Percentiles rank a stretch among this genome's conserved stretches.
phyloP scores from a whole-genome alignment of 2,329 filamentous ascomycete genomes.

The Claviceps fusiformis region DNA sequence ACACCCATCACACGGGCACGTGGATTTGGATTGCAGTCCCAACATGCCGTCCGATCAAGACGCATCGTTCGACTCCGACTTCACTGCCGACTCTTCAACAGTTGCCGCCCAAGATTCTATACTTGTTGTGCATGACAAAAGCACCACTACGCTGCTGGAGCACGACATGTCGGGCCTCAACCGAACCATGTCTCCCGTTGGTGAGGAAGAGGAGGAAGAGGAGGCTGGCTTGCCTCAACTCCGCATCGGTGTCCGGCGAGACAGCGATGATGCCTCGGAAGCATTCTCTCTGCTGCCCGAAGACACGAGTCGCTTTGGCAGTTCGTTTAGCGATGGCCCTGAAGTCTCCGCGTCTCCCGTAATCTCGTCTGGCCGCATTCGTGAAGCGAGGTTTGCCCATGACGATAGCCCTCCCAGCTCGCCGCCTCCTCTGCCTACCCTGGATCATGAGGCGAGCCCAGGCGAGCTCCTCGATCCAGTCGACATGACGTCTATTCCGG shows the following conservation, averaged over 20 bases:
- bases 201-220: conserved; percentile 13
- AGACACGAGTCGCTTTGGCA: conserved; percentile 23
- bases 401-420: conserved; percentile 35
- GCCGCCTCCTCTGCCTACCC: conserved; percentile 21
- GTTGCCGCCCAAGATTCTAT: background rate
- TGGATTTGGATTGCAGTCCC: background rate
- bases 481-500: conserved; percentile 27
- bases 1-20: no score
- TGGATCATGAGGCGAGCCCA: conserved; percentile 15
- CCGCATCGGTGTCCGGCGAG: conserved; percentile 15
- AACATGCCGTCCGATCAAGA: background rate
- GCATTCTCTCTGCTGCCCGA: conserved; percentile 26
- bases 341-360: conserved; percentile 32
- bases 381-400: conserved; percentile 21
- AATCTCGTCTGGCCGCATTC: conserved; percentile 16
- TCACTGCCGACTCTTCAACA: background rate
- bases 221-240: conserved; percentile 24
- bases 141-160: background rate
- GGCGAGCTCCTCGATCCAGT: conserved; percentile 32
- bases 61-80: background rate
- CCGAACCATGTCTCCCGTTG: conserved; percentile 9
- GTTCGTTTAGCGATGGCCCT: conserved; percentile 27
- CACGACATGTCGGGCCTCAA: conserved; percentile 8
- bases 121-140: background rate
- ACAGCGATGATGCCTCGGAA: conserved; percentile 19